Conservation (phyloP, 2,329 filamentous ascomycete genomes). For the Pseudocercospora vitis region DNA sequence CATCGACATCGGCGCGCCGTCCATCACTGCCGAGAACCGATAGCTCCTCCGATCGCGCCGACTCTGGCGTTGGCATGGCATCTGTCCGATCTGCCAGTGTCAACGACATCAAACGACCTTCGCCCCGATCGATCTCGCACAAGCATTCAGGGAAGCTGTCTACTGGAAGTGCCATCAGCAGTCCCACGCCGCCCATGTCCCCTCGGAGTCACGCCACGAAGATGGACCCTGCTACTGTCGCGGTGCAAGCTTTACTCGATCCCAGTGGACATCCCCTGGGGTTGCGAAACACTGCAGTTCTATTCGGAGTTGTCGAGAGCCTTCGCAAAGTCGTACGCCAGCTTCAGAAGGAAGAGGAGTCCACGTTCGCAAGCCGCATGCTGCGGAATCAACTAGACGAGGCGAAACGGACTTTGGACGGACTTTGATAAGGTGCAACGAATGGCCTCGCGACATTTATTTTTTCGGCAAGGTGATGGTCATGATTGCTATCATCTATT, state of each 20-base stretch:
- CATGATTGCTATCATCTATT: neutral
- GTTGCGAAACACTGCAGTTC: slow-evolving; percentile 56
- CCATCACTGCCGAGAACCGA: slow-evolving; percentile 15
- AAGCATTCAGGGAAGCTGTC: slow-evolving; percentile 13
- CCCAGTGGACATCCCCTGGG: slow-evolving; percentile 45
- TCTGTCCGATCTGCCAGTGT: slow-evolving; percentile 29
- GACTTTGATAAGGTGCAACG: slow-evolving; percentile 36
- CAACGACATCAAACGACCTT: slow-evolving; percentile 31
- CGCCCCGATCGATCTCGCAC: slow-evolving; percentile 8
- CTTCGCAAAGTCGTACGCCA: slow-evolving; percentile 55
- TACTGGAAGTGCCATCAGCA: slow-evolving; percentile 15
- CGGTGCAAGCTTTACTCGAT: slow-evolving; percentile 44
- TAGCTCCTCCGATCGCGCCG: slow-evolving; percentile 34
- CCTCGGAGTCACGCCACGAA: slow-evolving; percentile 27
- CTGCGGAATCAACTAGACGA: slow-evolving; percentile 72
- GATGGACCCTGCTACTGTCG: slow-evolving; percentile 40
- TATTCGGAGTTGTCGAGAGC: slow-evolving; percentile 53
- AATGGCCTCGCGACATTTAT: neutral
- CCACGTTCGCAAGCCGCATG: slow-evolving; percentile 60
- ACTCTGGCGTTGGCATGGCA: slow-evolving; percentile 36
- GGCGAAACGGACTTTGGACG: slow-evolving; percentile 71
- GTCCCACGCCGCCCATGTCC: slow-evolving; percentile 15
- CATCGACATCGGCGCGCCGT: slow-evolving; percentile 8
- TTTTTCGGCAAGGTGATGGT: neutral
- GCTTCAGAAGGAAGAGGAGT: slow-evolving; percentile 48